phyloP scores from a whole-genome alignment of 1,284 basidiomycete genomes.

The Cutaneotrichosporon curvatum region DNA sequence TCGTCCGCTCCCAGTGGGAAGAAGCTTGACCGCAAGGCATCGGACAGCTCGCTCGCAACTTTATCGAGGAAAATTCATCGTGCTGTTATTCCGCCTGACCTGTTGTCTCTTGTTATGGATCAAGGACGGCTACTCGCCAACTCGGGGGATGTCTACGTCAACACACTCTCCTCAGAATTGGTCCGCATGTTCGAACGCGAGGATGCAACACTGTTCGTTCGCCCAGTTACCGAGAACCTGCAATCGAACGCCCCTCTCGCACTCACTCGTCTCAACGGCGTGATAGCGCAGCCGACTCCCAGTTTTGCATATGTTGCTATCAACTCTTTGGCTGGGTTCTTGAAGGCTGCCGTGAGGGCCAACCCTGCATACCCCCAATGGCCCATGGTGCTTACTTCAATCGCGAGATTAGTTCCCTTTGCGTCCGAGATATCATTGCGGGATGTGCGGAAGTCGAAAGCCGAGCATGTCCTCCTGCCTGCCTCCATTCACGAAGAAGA shows the following conservation, averaged over 20 bases:
- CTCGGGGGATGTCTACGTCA: constrained; percentile 54
- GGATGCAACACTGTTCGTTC: constrained; percentile 56
- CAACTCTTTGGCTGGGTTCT: constrained; percentile 62
- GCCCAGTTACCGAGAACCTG: constrained; percentile 58
- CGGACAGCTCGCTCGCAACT: too few relatives aligned
- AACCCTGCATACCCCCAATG: constrained; percentile 52
- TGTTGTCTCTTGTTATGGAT: constrained; percentile 21
- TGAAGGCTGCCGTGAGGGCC: constrained; percentile 55
- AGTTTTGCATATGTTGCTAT: constrained; percentile 60
- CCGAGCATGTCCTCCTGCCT: constrained; percentile 64
- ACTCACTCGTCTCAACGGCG: constrained; percentile 53
- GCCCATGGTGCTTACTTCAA: constrained; percentile 53
- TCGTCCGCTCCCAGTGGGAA: too few relatives aligned
- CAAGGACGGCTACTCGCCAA: constrained; percentile 47
- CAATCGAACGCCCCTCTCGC: constrained; percentile 50
- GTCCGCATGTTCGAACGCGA: constrained; percentile 66
- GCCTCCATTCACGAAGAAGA: constrained; percentile 50
- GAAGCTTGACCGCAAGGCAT: too few relatives aligned
- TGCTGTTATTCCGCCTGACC: constrained; percentile 27
- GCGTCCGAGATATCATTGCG: constrained; percentile 66
- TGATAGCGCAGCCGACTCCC: constrained; percentile 55
- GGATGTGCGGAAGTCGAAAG: constrained; percentile 65
- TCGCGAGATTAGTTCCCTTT: constrained; percentile 56
- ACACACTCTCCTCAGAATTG: constrained; percentile 54
- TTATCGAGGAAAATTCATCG: constrained; percentile 2